Evolutionary conservation across 2,329 filamentous ascomycete genomes (phyloP), one percentile per base, ranked within the genome.

Genomic region (Penicillium sp.): DNA sequence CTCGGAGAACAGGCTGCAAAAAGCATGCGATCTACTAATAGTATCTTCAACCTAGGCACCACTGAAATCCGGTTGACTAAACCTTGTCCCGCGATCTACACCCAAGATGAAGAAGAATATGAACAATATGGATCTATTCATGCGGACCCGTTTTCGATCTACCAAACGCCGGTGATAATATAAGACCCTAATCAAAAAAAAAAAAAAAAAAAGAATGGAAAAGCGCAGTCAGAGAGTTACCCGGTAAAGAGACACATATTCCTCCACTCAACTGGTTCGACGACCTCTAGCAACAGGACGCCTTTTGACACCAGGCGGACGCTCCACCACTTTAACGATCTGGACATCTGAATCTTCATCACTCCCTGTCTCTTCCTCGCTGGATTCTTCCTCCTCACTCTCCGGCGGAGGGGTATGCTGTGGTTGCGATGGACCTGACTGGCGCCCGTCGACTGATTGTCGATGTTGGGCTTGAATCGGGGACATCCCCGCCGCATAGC

Each of bases 321-420:
- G 70, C 60, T 70, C 65, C 21, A 62, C 61, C 50, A 69, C 69
- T 55, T 65, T 63, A 50, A 75, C 69, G 6, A 70, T 65, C 54
- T 73, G 69, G 19, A 73, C 65, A 50, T 72, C 69, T n/a, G 65
- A 55, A 47, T 72, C 67, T 9, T 71, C 64, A 25, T 72, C 68
- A 44, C 69, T 66, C 29, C 63, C 67, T 1, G 62, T 60, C 19
- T 66, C 59, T 13, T 62, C 59, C n/a, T 67, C 60, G 50, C 58
- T 66, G 10, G 64, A 65, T 5, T 55, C 48, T 19, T 65, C 64
- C 14, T 62, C 55, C 25, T 66, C 62, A 4, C 57, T 53, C 42
- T 62, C 55, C 26, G 54, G 19, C 1, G 39, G 64, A 14, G 57
- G 64, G 37, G 61, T 26, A 53, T 35, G 45, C 27, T 56, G 53